A percentile compares a stretch with the other conserved stretches of the same genome.
Conservation (phyloP, 352 stramenopile species). For the Poterioochromonas sp. region DNA sequence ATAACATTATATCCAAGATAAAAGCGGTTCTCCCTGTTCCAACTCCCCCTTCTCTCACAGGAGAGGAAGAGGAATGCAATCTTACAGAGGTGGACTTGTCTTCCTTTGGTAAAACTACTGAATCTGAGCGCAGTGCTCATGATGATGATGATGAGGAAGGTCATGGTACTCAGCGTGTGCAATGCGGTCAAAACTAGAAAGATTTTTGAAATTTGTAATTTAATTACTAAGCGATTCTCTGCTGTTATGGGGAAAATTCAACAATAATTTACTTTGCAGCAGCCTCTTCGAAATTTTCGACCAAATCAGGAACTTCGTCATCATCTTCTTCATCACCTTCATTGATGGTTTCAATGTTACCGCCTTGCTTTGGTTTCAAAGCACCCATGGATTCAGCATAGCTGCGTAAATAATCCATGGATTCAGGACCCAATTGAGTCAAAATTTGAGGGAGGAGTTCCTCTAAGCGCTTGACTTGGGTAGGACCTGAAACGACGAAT, state of each 20-base stretch:
- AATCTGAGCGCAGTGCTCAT: background rate
- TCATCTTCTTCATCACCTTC: conserved; percentile 84
- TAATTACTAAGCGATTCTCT: too few relatives aligned
- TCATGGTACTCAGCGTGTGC: background rate
- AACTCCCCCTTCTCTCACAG: conserved; percentile 48
- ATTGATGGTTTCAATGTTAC: conserved; percentile 60
- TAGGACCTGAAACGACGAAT: conserved; percentile 88
- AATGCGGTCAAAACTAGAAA: conserved; percentile 24
- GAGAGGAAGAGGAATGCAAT: conserved; percentile 57
- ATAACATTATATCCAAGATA: conserved; percentile 47
- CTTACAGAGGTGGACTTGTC: conserved; percentile 63
- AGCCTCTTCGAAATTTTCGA: conserved; percentile 96
- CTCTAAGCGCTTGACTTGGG: conserved; percentile 89
- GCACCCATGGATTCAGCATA: conserved; percentile 68
- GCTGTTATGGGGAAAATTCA: background rate
- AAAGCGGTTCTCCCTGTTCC: conserved; percentile 51
- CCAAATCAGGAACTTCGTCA: conserved; percentile 92
- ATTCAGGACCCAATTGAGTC: conserved; percentile 94
- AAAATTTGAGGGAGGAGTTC: conserved; percentile 95
- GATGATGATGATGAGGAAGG: conserved; percentile 24
- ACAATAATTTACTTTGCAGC: conserved; percentile 51
- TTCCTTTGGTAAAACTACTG: conserved; percentile 79
- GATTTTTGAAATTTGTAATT: background rate
- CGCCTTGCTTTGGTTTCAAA: conserved; percentile 45
- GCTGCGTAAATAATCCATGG: conserved; percentile 86